Evolutionary conservation across 352 stramenopile species (phyloP).

Genomic region (Phytophthora citrophthora): DNA sequence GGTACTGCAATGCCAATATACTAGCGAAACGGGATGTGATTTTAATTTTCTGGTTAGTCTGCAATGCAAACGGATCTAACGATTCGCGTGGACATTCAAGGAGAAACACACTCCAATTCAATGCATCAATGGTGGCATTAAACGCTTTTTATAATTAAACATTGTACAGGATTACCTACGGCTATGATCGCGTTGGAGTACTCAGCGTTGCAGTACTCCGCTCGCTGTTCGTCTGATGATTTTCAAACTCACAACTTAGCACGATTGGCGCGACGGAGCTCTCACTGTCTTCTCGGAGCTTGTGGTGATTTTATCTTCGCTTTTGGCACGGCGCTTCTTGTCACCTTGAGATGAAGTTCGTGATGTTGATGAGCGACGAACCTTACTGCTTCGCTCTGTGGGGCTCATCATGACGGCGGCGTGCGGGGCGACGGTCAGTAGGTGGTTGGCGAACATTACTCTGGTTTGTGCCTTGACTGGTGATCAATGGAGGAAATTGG

Average conservation of each 20-base stretch:
- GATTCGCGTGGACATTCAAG: no score
- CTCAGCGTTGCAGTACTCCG: no score
- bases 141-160: no score
- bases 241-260: background rate
- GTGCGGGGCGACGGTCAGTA: conserved; percentile 37
- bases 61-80: no score
- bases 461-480: background rate
- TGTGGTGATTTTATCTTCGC: conserved; percentile 2
- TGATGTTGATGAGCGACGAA: conserved; percentile 5
- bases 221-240: no score
- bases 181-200: no score
- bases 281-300: conserved; percentile 2
- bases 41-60: no score
- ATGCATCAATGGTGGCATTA: no score
- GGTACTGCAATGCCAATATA: no score
- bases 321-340: conserved; percentile 14
- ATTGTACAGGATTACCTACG: no score
- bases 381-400: background rate
- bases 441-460: conserved; percentile 36
- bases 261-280: background rate
- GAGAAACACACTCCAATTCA: no score
- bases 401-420: conserved; percentile 16
- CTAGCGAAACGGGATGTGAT: no score
- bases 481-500: conserved; percentile 12
- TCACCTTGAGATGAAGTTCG: background rate